Percentiles rank a stretch among this genome's conserved stretches.
Conservation (phyloP, 2,329 filamentous ascomycete species). For the Alternaria ventricosa region DNA sequence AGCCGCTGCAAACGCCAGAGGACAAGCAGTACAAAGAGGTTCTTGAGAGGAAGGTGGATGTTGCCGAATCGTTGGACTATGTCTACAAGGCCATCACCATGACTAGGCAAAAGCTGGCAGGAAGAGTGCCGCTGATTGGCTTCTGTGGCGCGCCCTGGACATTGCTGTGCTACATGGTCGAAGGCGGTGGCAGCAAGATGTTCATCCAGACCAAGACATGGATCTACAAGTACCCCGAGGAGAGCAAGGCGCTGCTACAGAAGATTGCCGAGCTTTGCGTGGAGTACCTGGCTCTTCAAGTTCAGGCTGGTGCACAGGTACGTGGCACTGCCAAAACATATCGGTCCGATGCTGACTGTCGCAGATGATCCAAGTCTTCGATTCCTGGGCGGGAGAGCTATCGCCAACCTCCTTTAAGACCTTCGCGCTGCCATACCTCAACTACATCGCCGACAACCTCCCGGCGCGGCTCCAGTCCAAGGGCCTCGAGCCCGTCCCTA, state of each 20-base stretch:
- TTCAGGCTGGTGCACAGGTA: constrained; percentile 89
- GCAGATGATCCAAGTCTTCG: constrained; percentile 91
- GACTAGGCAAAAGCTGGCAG: constrained; percentile 84
- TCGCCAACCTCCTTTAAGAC: constrained; percentile 82
- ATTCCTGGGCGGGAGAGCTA: constrained; percentile 96
- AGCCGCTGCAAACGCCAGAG: constrained; percentile 77
- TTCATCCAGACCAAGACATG: constrained; percentile 95
- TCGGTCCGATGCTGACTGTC: constrained; percentile 18
- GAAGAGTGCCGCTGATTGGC: constrained; percentile 89
- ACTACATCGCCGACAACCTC: constrained; percentile 81
- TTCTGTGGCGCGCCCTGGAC: constrained; percentile 99
- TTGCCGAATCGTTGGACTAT: constrained; percentile 84
- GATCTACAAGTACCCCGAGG: constrained; percentile 87
- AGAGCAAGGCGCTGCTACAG: constrained; percentile 79
- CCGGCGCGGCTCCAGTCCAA: constrained; percentile 76
- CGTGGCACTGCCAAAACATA: neutral
- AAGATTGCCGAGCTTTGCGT: constrained; percentile 96
- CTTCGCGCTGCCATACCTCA: constrained; percentile 86
- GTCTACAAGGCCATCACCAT: constrained; percentile 95
- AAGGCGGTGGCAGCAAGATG: constrained; percentile 93
- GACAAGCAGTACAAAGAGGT: constrained; percentile 84
- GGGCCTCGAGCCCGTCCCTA: constrained; percentile 81
- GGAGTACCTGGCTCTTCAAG: constrained; percentile 90
- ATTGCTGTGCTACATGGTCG: constrained; percentile 97
- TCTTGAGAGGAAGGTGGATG: constrained; percentile 79